A percentile compares a stretch with the other conserved stretches of the same genome.
phyloP scores from a whole-genome alignment of 2,329 filamentous ascomycete genomes.

The Capronia coronata region DNA sequence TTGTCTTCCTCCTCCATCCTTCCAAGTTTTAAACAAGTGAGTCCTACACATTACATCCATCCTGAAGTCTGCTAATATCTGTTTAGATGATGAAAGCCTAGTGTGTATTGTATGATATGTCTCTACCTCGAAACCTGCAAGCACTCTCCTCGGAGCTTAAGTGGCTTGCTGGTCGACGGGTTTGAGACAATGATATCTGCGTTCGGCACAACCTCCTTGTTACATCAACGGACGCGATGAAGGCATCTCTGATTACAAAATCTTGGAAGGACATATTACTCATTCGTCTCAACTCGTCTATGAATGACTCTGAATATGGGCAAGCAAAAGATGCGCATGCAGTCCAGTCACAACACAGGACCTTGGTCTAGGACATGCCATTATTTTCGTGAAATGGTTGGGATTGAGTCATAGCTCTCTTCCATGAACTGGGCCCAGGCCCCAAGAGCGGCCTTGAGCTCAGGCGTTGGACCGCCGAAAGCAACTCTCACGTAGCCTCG shows the following conservation, averaged over 20 bases:
- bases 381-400: constrained; percentile 19
- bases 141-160: constrained; percentile 90
- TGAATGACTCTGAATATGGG: background rate
- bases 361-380: background rate
- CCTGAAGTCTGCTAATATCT: constrained; percentile 10
- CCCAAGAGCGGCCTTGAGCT: constrained; percentile 61
- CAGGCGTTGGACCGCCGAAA: constrained; percentile 64
- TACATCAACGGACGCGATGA: constrained; percentile 91
- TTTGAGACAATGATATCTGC: constrained; percentile 74
- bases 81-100: constrained; percentile 75
- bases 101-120: constrained; percentile 86
- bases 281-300: background rate
- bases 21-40: constrained; percentile 98
- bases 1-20: constrained; percentile 70
- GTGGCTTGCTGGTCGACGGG: constrained; percentile 68
- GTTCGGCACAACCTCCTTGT: constrained; percentile 99
- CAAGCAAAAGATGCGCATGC: background rate
- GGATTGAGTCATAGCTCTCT: constrained; percentile 50
- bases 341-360: background rate
- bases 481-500: constrained; percentile 71
- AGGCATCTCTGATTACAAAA: constrained; percentile 63
- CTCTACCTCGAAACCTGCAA: constrained; percentile 58
- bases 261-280: constrained; percentile 47
- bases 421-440: constrained; percentile 50
- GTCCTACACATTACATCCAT: constrained; percentile 36